Evolutionary conservation across 345 rosid species (phyloP).

Genomic region (Brassica juncea): DNA sequence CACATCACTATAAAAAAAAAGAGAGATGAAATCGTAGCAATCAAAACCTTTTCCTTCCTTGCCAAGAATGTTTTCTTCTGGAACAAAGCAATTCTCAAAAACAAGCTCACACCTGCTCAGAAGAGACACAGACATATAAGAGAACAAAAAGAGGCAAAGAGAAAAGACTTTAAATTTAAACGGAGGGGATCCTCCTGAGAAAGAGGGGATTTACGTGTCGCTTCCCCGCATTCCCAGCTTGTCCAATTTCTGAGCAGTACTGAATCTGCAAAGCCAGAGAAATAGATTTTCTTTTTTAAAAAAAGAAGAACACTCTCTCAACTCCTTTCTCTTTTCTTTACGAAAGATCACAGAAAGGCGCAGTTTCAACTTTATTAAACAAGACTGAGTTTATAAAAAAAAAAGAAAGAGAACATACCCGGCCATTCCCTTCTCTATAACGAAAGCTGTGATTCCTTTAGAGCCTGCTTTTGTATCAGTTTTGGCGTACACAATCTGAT

Average conservation of each 20-base stretch:
- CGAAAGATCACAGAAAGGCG: neutral
- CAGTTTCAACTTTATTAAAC: conserved; percentile 4
- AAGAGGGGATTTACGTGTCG: conserved; percentile 64
- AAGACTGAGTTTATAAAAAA: neutral
- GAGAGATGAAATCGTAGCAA: conserved; percentile 30
- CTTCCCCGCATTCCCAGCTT: conserved; percentile 99
- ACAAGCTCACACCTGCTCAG: conserved; percentile 89
- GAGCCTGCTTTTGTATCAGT: conserved; percentile 72
- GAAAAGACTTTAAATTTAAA: conserved; percentile 14
- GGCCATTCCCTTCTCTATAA: conserved; percentile 88
- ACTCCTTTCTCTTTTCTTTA: neutral
- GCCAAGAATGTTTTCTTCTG: conserved; percentile 84
- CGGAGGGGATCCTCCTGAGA: conserved; percentile 23
- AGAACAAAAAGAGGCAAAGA: conserved; percentile 9
- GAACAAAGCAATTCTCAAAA: conserved; percentile 87
- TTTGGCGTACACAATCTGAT: conserved; percentile 86
- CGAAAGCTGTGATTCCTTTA: conserved; percentile 93
- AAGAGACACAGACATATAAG: conserved; percentile 35
- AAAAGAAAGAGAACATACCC: conserved; percentile 52
- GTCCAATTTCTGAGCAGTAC: conserved; percentile 94
- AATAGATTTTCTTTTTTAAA: neutral
- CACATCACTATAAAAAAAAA: neutral
- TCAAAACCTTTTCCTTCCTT: conserved; percentile 87
- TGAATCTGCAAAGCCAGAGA: conserved; percentile 60
- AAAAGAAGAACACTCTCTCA: neutral